Percentiles rank a stretch among this genome's conserved stretches.
Conservation (phyloP, 345 rosid genomes). For the Citropsis articulata region DNA sequence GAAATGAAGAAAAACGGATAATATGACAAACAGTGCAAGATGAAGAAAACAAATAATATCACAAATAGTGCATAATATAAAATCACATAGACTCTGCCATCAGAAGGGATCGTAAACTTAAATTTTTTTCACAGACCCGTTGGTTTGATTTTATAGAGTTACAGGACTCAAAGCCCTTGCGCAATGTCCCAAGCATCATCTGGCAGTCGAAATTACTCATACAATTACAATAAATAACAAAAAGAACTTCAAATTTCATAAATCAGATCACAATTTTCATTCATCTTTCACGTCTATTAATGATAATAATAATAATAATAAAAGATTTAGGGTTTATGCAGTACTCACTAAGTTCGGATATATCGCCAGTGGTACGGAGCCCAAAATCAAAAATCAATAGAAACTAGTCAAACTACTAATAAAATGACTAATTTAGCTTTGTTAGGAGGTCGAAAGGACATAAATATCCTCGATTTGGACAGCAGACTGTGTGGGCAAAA, state of each 20-base stretch:
- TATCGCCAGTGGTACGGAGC: background rate
- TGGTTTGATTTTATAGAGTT: background rate
- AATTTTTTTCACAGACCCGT: conserved; percentile 22
- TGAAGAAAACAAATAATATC: background rate
- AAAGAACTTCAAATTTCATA: background rate
- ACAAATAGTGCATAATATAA: background rate
- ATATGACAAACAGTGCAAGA: background rate
- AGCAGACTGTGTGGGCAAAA: background rate
- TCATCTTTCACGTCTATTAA: background rate
- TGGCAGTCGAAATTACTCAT: conserved; percentile 3
- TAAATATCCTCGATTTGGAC: background rate
- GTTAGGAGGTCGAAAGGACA: background rate
- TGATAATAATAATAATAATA: no score
- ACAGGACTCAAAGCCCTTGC: conserved; percentile 37
- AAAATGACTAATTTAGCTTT: background rate
- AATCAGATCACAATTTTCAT: background rate
- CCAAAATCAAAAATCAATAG: background rate
- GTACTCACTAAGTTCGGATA: background rate
- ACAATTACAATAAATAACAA: background rate
- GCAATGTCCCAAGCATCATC: conserved; percentile 30
- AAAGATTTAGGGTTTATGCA: background rate
- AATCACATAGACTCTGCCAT: conserved; percentile 4
- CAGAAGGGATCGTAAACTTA: conserved; percentile 6
- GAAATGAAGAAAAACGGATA: background rate
- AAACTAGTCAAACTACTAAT: no score